Conservation (phyloP, 768 basidiomycete species). For the Clitopilus hobsonii region DNA sequence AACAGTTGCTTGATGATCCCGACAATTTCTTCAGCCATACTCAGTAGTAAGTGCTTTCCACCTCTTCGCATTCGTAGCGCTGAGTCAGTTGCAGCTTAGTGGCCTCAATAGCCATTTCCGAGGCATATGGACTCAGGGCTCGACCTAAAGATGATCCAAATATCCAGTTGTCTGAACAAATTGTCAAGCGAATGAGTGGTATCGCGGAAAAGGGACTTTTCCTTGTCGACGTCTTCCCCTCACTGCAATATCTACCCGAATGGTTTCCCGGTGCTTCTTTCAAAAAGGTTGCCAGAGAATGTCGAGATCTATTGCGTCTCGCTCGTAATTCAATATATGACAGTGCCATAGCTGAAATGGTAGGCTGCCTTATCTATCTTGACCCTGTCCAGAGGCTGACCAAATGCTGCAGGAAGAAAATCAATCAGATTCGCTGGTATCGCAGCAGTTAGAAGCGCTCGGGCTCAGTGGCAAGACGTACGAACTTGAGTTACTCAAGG, state of each 20-base stretch:
- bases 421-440: not conserved
- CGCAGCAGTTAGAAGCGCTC: not conserved
- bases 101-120: not conserved
- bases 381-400: not conserved
- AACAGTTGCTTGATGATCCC: conserved; percentile 9
- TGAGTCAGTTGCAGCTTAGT: not conserved
- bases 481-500: not conserved
- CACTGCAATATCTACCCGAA: conserved; percentile 17
- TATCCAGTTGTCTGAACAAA: not conserved
- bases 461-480: not conserved
- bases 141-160: not conserved
- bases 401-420: not conserved
- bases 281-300: not conserved
- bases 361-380: conserved; percentile 1
- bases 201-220: conserved; percentile 10
- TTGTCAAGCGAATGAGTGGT: not conserved
- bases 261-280: conserved; percentile 20
- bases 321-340: conserved; percentile 13
- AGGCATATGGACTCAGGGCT: not conserved
- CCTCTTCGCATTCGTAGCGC: not conserved
- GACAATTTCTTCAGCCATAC: conserved; percentile 11
- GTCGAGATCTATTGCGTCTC: not conserved
- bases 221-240: conserved; percentile 26
- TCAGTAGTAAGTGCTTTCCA: conserved; percentile 12
- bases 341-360: conserved; percentile 12